Evolutionary conservation across 164 flowering plant species (phyloP).

Genomic region (Amborella trichopoda): DNA sequence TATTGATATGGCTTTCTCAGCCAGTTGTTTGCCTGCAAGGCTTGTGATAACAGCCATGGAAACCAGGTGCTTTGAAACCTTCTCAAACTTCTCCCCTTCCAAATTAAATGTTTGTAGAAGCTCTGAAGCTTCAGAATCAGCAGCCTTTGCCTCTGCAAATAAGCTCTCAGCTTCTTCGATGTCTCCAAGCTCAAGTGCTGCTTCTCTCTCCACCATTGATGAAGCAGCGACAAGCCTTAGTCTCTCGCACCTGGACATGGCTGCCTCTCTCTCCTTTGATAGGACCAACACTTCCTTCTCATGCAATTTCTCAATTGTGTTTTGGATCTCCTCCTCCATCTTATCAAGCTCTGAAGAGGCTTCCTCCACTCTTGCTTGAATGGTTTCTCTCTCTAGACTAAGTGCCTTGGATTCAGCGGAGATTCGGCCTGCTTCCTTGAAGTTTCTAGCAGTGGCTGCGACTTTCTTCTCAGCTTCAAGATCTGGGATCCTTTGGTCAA

Average conservation of each 20-base stretch:
- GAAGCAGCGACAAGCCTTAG: conserved; percentile 36
- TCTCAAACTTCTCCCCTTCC: conserved; percentile 27
- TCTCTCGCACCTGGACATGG: conserved; percentile 48
- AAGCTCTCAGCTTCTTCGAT: conserved; percentile 58
- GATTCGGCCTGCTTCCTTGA: conserved; percentile 78
- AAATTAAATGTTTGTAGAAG: conserved; percentile 35
- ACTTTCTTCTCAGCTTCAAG: conserved; percentile 77
- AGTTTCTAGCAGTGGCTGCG: conserved; percentile 74
- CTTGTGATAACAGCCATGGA: conserved; percentile 54
- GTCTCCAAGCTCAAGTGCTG: conserved; percentile 59
- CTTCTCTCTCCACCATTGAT: conserved; percentile 55
- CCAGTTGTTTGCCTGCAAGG: conserved; percentile 38
- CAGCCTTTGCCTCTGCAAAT: conserved; percentile 55
- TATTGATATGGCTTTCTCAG: conserved; percentile 38
- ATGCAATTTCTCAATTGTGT: conserved; percentile 29
- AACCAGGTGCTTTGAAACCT: conserved; percentile 28
- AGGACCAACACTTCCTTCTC: conserved; percentile 39
- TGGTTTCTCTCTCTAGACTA: conserved; percentile 39
- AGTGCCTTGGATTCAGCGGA: conserved; percentile 65
- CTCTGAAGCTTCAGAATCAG: conserved; percentile 39
- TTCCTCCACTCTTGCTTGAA: conserved; percentile 30
- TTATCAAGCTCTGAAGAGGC: conserved; percentile 30
- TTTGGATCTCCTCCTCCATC: conserved; percentile 37
- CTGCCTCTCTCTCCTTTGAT: conserved; percentile 54
- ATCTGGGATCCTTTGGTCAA: conserved; percentile 69